phyloP scores from a whole-genome alignment of 441 rosid genomes.

The Pelargonium fulgidum region DNA sequence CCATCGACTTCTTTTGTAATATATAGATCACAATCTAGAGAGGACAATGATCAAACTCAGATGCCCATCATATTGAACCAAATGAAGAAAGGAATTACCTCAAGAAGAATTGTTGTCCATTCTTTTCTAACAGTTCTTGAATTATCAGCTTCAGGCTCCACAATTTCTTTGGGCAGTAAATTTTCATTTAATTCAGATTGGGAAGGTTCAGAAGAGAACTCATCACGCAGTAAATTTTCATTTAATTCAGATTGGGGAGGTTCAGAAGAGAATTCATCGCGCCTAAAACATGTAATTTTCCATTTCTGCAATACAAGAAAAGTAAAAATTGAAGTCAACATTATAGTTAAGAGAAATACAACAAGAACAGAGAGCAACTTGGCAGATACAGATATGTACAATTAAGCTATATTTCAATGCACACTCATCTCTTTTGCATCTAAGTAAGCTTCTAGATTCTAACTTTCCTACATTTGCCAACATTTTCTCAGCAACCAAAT shows the following conservation, averaged over 20 bases:
- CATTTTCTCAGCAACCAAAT: constrained; percentile 14
- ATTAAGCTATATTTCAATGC: background rate
- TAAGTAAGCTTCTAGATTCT: background rate
- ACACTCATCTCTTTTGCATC: too few relatives aligned
- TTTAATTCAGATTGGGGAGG: background rate
- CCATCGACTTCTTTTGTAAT: too few relatives aligned
- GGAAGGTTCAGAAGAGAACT: background rate
- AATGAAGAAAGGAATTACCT: background rate
- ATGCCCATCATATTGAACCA: too few relatives aligned
- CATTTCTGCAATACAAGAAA: constrained; percentile 4
- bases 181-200: background rate
- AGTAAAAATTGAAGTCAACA: background rate
- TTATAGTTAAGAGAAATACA: background rate
- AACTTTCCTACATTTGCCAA: background rate
- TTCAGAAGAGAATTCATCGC: background rate
- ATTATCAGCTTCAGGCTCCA: background rate
- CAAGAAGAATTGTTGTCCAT: constrained; percentile 3
- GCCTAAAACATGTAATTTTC: background rate
- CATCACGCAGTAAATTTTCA: background rate
- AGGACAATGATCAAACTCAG: too few relatives aligned
- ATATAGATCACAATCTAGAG: too few relatives aligned
- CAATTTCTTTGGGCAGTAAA: background rate
- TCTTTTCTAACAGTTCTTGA: background rate
- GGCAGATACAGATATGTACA: background rate
- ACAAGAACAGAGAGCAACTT: background rate